phyloP scores from a whole-genome alignment of 1,139 yeast species.

The Groenewaldozyma sp. region DNA sequence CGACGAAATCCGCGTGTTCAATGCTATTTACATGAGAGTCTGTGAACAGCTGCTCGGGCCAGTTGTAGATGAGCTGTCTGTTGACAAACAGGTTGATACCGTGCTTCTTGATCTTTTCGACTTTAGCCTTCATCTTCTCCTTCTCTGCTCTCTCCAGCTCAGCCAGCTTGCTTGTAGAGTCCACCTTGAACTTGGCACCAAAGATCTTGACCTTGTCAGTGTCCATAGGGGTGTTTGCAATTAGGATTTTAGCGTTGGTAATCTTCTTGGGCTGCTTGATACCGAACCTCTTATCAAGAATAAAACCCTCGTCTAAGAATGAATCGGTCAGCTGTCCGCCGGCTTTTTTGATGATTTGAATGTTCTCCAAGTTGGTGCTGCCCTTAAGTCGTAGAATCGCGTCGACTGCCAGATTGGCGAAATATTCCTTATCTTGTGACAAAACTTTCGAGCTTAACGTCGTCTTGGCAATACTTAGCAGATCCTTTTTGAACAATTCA shows the following conservation, averaged over 20 bases:
- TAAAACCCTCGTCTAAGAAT: constrained; percentile 90
- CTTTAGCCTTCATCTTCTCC: constrained; percentile 83
- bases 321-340: constrained; percentile 93
- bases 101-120: constrained; percentile 73
- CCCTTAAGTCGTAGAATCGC: constrained; percentile 90
- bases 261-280: constrained; percentile 85
- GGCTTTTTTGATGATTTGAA: constrained; percentile 84
- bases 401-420: constrained; percentile 85
- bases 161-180: constrained; percentile 88
- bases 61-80: constrained; percentile 93
- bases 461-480: constrained; percentile 81
- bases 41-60: constrained; percentile 91
- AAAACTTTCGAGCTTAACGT: constrained; percentile 88
- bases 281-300: constrained; percentile 85
- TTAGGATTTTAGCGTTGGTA: constrained; percentile 74
- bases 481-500: constrained; percentile 63
- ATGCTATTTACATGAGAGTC: constrained; percentile 84
- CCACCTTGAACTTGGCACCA: constrained; percentile 97
- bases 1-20: constrained; percentile 98
- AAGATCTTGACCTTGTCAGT: constrained; percentile 95
- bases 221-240: constrained; percentile 95
- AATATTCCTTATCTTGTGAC: constrained; percentile 88
- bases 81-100: constrained; percentile 88
- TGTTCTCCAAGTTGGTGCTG: constrained; percentile 88
- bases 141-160: constrained; percentile 94